These are phyloP conservation scores for Seiridium cupressi DNA, from an alignment of 2,329 filamentous ascomycete species.

Conservation along the genomic window DNA sequence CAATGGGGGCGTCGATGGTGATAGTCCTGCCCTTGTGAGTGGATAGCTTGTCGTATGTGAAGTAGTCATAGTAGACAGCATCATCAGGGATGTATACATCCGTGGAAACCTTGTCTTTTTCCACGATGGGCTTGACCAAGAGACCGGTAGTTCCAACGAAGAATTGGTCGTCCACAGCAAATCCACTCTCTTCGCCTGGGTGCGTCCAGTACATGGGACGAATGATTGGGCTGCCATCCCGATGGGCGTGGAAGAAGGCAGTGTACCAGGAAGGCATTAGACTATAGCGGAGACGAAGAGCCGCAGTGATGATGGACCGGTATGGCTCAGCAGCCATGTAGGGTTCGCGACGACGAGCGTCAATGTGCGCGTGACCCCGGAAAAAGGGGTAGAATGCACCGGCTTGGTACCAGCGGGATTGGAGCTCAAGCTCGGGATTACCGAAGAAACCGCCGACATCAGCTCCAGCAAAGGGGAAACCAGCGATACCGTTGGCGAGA, in stretches of 20 bases:
- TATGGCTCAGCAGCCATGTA: conserved; percentile 86
- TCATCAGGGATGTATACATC: conserved; percentile 87
- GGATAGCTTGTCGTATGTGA: conserved; percentile 73
- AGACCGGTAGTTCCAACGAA: conserved; percentile 87
- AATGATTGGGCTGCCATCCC: conserved; percentile 81
- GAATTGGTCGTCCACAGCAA: conserved; percentile 87
- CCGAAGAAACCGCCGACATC: conserved; percentile 98
- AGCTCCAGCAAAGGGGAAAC: conserved; percentile 90
- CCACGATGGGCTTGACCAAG: conserved; percentile 86
- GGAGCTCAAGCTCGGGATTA: conserved; percentile 88
- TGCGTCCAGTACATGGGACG: conserved; percentile 92
- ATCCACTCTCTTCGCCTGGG: conserved; percentile 81
- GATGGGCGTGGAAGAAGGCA: conserved; percentile 85
- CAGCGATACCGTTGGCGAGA: conserved; percentile 85
- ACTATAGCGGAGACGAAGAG: conserved; percentile 83
- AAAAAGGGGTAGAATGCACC: conserved; percentile 98
- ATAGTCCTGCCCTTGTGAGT: conserved; percentile 69
- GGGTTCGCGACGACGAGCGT: conserved; percentile 89
- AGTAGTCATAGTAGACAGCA: conserved; percentile 94
- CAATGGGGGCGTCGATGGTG: conserved; percentile 73
- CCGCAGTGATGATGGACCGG: conserved; percentile 80
- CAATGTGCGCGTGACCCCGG: conserved; percentile 95
- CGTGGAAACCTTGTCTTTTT: conserved; percentile 68
- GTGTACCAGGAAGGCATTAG: conserved; percentile 95
- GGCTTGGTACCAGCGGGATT: conserved; percentile 94